These are phyloP conservation scores for Amanita subjunquillea DNA, from an alignment of 768 basidiomycete genomes.

Conservation along the genomic window DNA sequence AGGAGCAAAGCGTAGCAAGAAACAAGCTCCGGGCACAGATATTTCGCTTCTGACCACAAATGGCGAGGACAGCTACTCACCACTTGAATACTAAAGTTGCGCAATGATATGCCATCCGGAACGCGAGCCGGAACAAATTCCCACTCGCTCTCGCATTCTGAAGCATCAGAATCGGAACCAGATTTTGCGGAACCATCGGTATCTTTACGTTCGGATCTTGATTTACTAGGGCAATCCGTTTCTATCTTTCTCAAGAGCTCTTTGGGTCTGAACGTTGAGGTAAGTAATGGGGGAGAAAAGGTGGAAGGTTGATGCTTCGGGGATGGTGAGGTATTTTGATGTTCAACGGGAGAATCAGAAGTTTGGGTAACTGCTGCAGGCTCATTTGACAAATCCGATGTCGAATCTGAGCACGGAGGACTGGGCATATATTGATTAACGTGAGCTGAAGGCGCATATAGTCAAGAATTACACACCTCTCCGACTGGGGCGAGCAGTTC, in stretches of 20 bases:
- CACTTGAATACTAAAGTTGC: constrained; percentile 86
- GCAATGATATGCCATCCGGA: constrained; percentile 72
- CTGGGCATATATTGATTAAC: neutral
- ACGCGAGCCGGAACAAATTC: constrained; percentile 65
- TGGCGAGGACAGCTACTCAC: constrained; percentile 24
- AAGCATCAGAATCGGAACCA: neutral
- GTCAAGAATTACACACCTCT: neutral
- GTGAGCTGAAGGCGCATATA: neutral
- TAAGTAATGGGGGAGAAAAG: constrained; percentile 27
- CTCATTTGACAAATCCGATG: neutral
- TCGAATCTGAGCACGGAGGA: neutral
- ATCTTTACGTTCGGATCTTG: neutral
- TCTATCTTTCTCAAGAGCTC: constrained; percentile 26
- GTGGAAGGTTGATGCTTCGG: constrained; percentile 12
- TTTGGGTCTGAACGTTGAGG: constrained; percentile 39
- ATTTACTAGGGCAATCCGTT: neutral
- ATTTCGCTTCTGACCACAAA: neutral
- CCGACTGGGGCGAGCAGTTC: neutral
- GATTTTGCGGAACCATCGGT: constrained; percentile 3
- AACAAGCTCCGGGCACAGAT: neutral
- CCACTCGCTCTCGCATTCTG: constrained; percentile 28
- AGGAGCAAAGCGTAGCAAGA: neutral
- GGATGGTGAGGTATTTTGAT: constrained; percentile 10
- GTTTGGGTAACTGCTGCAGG: constrained; percentile 1
- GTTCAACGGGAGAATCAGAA: constrained; percentile 8